phyloP scores from a whole-genome alignment of 2,329 filamentous ascomycete species.

The Verticillium klebahnii region DNA sequence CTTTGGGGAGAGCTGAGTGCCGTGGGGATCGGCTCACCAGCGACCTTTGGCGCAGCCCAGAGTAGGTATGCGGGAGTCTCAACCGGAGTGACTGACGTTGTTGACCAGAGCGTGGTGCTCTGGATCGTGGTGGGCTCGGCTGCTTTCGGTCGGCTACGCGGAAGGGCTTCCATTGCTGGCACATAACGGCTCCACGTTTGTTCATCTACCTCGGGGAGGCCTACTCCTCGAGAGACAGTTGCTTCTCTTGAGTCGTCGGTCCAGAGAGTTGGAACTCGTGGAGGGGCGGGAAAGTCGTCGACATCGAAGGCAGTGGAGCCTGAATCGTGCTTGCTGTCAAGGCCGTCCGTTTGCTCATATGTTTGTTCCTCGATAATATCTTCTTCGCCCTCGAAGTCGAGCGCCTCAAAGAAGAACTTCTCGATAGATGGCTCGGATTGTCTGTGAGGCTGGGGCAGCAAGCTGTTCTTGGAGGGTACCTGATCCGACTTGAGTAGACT shows the following conservation, averaged over 20 bases:
- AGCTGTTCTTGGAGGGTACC: slow-evolving; percentile 46
- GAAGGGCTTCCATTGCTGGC: slow-evolving; percentile 15
- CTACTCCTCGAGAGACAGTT: slow-evolving; percentile 9
- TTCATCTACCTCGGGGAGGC: slow-evolving; percentile 31
- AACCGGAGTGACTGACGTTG: background rate
- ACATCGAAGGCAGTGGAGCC: slow-evolving; percentile 27
- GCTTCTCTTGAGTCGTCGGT: slow-evolving; percentile 4
- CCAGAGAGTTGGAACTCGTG: slow-evolving; percentile 10
- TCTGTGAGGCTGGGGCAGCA: slow-evolving; percentile 34
- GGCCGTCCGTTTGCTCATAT: slow-evolving; percentile 16
- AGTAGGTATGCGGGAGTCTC: background rate
- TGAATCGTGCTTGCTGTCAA: slow-evolving; percentile 15
- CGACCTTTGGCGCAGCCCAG: background rate
- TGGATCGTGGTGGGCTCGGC: slow-evolving; percentile 25
- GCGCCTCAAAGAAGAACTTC: slow-evolving; percentile 27
- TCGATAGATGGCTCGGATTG: slow-evolving; percentile 15
- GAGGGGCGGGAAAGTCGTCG: slow-evolving; percentile 12
- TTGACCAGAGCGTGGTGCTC: slow-evolving; percentile 31
- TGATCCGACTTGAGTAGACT: slow-evolving; percentile 49
- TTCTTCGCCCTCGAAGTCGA: slow-evolving; percentile 14
- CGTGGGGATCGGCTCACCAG: background rate
- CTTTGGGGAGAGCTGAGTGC: background rate
- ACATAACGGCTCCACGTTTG: slow-evolving; percentile 30
- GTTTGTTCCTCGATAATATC: slow-evolving; percentile 15
- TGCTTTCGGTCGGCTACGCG: slow-evolving; percentile 22